These are phyloP conservation scores for Albophoma yamanashiensis DNA, from an alignment of 2,329 filamentous ascomycete genomes.

Conservation along the genomic window DNA sequence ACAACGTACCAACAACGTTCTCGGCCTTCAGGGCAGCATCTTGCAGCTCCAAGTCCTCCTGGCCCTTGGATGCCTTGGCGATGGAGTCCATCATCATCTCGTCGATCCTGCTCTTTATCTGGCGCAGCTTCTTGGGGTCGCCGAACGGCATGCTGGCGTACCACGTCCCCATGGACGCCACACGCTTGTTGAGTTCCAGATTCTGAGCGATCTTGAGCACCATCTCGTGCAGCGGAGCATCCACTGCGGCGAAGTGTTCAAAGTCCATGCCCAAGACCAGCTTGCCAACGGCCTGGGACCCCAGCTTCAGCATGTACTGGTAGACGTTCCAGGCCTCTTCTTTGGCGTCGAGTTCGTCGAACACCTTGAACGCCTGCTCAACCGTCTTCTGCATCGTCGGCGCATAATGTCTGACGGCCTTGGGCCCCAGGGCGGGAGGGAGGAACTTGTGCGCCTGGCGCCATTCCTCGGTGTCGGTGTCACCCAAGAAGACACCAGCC, in stretches of 20 bases:
- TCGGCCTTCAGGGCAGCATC: conserved; percentile 39
- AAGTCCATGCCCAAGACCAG: conserved; percentile 35
- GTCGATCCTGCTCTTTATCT: conserved; percentile 12
- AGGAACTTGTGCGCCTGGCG: conserved; percentile 48
- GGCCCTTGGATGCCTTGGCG: conserved; percentile 24
- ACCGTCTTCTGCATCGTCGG: conserved; percentile 47
- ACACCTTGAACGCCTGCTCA: conserved; percentile 32
- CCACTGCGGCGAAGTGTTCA: conserved; percentile 28
- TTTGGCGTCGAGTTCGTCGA: conserved; percentile 37
- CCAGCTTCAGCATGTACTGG: conserved; percentile 38
- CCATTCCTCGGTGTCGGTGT: conserved; percentile 41
- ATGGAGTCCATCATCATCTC: conserved; percentile 25
- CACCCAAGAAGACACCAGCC: conserved; percentile 32
- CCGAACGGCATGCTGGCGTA: conserved; percentile 47
- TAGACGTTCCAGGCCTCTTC: conserved; percentile 38
- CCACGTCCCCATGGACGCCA: conserved; percentile 42
- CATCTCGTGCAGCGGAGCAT: conserved; percentile 40
- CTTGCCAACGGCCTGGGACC: conserved; percentile 26
- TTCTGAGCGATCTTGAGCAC: conserved; percentile 37
- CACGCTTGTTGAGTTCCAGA: conserved; percentile 47
- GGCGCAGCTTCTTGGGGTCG: conserved; percentile 32
- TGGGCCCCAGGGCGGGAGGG: conserved; percentile 46
- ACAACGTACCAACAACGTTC: conserved; percentile 16
- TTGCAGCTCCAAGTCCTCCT: conserved; percentile 29
- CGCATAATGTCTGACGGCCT: conserved; percentile 49